phyloP scores from a whole-genome alignment of 371 early-diverging fungal genomes.

The Mortierella sp. region DNA sequence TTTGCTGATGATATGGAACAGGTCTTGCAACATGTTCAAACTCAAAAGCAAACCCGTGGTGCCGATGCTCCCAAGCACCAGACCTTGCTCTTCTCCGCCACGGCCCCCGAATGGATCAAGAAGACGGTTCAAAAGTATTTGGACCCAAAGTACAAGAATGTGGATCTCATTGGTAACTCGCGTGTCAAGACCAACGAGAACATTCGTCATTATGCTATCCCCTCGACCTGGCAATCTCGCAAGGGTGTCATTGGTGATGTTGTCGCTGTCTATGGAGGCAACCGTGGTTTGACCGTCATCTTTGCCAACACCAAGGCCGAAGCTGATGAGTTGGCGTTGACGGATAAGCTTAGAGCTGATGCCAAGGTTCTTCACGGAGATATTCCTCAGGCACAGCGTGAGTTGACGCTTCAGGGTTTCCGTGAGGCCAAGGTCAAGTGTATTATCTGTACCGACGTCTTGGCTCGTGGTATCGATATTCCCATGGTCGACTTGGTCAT shows the following conservation, averaged over 20 bases:
- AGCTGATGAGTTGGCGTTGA: conserved; percentile 88
- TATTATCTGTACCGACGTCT: conserved; percentile 94
- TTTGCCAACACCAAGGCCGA: conserved; percentile 94
- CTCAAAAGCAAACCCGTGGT: conserved; percentile 86
- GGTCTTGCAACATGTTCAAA: conserved; percentile 77
- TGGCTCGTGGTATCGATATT: conserved; percentile 98
- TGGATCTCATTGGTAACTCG: conserved; percentile 82
- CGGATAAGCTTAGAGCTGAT: conserved; percentile 80
- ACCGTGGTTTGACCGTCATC: conserved; percentile 86
- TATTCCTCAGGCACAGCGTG: conserved; percentile 89
- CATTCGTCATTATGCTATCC: conserved; percentile 85
- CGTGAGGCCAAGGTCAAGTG: conserved; percentile 86
- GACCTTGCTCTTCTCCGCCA: conserved; percentile 89
- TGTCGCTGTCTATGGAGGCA: conserved; percentile 84
- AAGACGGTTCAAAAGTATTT: conserved; percentile 86
- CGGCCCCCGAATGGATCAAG: conserved; percentile 87
- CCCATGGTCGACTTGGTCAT: conserved; percentile 97
- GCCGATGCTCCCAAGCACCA: conserved; percentile 74
- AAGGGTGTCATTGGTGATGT: conserved; percentile 87
- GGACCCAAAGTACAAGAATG: conserved; percentile 81
- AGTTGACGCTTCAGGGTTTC: conserved; percentile 89
- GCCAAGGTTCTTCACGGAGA: conserved; percentile 96
- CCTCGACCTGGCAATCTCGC: conserved; percentile 80
- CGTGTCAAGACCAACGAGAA: conserved; percentile 82
- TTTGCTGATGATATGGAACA: conserved; percentile 95